Percentiles rank a stretch among this genome's conserved stretches.
These are phyloP conservation scores for Ogataea pignaliae DNA, from an alignment of 805 yeast species.

Conservation along the genomic window DNA sequence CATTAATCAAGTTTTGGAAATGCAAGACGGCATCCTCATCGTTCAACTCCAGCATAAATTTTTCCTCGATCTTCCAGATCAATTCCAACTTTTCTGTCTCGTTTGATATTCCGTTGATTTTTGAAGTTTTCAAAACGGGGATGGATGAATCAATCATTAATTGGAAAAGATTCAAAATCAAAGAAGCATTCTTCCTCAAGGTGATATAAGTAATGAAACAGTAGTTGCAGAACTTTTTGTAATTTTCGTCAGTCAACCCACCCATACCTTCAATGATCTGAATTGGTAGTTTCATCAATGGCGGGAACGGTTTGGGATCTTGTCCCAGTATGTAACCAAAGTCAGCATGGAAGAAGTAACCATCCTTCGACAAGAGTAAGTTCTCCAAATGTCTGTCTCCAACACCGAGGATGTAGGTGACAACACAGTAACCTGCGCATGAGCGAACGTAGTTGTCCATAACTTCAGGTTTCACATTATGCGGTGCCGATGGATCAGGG, in stretches of 20 bases:
- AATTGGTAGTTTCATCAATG: conserved; percentile 94
- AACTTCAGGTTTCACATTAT: conserved; percentile 54
- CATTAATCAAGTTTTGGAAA: conserved; percentile 90
- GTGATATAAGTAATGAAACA: conserved; percentile 94
- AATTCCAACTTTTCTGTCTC: conserved; percentile 78
- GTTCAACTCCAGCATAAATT: conserved; percentile 86
- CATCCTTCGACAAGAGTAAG: conserved; percentile 67
- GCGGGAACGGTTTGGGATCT: conserved; percentile 98
- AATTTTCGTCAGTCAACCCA: conserved; percentile 81
- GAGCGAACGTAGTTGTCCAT: conserved; percentile 95
- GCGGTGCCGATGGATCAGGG: conserved; percentile 43
- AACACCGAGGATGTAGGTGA: conserved; percentile 89
- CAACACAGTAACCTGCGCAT: conserved; percentile 97
- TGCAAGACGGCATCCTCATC: conserved; percentile 96
- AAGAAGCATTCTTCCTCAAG: conserved; percentile 80
- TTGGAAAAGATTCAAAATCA: conserved; percentile 86
- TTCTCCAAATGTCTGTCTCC: conserved; percentile 98
- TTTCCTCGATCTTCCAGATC: conserved; percentile 86
- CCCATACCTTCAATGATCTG: conserved; percentile 99
- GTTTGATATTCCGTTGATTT: conserved; percentile 22
- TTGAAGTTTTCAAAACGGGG: conserved; percentile 66
- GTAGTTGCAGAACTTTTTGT: conserved; percentile 80
- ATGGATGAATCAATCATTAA: conserved; percentile 91
- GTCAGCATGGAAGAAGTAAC: conserved; percentile 95
- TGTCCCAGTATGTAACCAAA: conserved; percentile 95